Conservation (phyloP, 148 eudicot genomes). For the Camellia lanceoleosa region DNA sequence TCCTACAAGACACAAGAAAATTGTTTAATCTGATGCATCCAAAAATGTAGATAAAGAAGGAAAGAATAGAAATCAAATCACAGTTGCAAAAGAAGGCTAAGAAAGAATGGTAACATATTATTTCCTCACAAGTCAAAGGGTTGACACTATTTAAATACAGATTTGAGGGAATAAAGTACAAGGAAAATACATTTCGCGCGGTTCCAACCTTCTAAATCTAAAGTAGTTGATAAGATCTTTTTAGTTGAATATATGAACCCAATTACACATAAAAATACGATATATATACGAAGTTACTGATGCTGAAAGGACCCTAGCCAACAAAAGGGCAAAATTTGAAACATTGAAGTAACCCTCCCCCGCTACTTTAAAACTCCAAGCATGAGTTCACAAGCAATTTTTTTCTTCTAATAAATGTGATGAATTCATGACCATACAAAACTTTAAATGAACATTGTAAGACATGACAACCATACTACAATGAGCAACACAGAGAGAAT, state of each 20-base stretch:
- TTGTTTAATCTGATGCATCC: constrained; percentile 1
- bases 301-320: background rate
- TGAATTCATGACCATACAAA: background rate
- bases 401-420: background rate
- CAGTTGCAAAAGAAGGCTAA: background rate
- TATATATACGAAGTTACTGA: background rate
- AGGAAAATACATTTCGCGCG: background rate
- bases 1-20: constrained; percentile 45
- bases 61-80: background rate
- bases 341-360: background rate
- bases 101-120: background rate
- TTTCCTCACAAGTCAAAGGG: background rate
- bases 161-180: background rate
- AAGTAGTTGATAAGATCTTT: background rate
- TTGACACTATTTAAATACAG: too few relatives aligned
- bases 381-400: background rate
- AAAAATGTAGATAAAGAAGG: background rate
- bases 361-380: background rate
- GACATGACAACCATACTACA: background rate
- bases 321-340: background rate
- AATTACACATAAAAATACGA: background rate
- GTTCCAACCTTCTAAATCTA: background rate
- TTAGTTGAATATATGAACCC: background rate
- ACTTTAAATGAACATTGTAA: background rate
- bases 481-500: background rate